Base-by-base conservation (phyloP, 805 yeast species). In the Myxozyma kluyveri region DNA sequence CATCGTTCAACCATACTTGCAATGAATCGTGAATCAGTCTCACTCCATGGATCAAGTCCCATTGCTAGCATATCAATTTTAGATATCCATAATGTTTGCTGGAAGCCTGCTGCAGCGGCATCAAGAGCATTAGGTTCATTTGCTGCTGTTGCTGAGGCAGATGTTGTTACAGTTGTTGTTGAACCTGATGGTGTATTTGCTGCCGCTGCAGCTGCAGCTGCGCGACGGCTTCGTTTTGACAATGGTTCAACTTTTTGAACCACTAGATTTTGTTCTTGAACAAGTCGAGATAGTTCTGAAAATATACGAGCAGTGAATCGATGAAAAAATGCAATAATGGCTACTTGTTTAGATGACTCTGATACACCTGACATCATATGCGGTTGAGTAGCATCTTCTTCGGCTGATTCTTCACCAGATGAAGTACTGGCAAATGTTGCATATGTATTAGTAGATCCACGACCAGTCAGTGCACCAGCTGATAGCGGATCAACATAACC, bases 1-100 rank as follows among this genome's bases (percentile, higher is more conserved):
- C 82, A 80, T 2, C 69, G 57, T 7, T 66, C 62, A 1, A 76
- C 71, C 38, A 80, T 65, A 9, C 70, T 68, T 29, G 67, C 56
- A 12, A 79, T 62, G 61, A 81, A 80, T 24, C 68, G 69, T 14
- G 73, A 61, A 62, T 80, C 85, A 4, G 67, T 63, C 1, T 60
- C 23, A 21, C 79, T 72, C 55, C 76, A 72, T 3, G 84, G 82
- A 61, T 80, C 84, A 38, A 80, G 65, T 1, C 85, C 84, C 81
- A 80, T 77, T 52, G 78, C 81, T 22, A 70, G 65, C 38, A 80
- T 59, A 61, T 80, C 84, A 19, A 73, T 69, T 10, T 69, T 69
- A 31, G 59, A 55, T 6, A 55, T 39, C 59, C 59, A 55, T 37
- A 55, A 29, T 12, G 51, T 53, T 17, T 55, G 59, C 18, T 9